phyloP scores from a whole-genome alignment of 192 early-diverging fungal species.

The Geosiphon pyriformis region DNA sequence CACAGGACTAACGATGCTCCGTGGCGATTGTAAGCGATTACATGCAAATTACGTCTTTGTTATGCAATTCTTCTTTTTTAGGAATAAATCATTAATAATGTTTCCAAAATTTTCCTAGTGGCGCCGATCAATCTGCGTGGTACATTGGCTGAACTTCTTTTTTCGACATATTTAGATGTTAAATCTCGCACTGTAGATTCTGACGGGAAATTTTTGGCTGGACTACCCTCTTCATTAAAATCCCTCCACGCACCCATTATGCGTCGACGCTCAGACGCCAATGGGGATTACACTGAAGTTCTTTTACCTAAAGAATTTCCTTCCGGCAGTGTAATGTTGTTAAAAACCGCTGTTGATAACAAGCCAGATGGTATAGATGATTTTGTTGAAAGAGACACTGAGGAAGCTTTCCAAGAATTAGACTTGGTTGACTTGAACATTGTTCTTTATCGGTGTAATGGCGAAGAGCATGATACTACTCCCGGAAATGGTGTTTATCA shows the following conservation, averaged over 20 bases:
- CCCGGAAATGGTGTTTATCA: conserved; percentile 80
- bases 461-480: conserved; percentile 79
- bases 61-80: not conserved
- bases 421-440: conserved; percentile 75
- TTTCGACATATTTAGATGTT: conserved; percentile 54
- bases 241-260: conserved; percentile 48
- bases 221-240: conserved; percentile 45
- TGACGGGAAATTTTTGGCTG: conserved; percentile 30
- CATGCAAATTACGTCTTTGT: not conserved
- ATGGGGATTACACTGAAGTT: conserved; percentile 56
- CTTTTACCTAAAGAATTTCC: conserved; percentile 63
- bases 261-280: conserved; percentile 36
- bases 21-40: conserved; percentile 24
- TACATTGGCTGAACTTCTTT: conserved; percentile 47
- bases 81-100: too few species aligned
- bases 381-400: conserved; percentile 53
- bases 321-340: conserved; percentile 76
- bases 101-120: conserved; percentile 28
- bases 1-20: conserved; percentile 33
- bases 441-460: conserved; percentile 77
- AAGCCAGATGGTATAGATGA: conserved; percentile 46
- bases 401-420: conserved; percentile 60
- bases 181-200: conserved; percentile 28
- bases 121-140: conserved; percentile 57
- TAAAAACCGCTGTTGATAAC: conserved; percentile 58